Percentiles rank a stretch among this genome's conserved stretches.
phyloP scores from a whole-genome alignment of 768 basidiomycete genomes.

The Tulasnella calospora region DNA sequence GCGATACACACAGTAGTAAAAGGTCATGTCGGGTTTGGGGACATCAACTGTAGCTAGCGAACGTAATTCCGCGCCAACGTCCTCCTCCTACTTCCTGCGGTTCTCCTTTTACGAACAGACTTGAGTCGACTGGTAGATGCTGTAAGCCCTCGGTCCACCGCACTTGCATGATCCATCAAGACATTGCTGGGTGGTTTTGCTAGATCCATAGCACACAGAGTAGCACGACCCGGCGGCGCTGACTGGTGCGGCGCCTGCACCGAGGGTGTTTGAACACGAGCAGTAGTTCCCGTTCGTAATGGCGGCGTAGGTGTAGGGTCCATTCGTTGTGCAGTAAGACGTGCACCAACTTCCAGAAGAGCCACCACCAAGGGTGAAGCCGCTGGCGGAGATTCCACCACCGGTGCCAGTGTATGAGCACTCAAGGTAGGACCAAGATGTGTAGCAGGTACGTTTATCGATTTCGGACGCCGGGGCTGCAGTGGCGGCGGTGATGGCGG shows the following conservation, averaged over 20 bases:
- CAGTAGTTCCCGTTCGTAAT: background rate
- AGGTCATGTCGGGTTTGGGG: no score
- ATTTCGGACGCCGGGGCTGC: background rate
- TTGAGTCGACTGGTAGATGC: background rate
- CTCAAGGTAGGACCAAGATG: background rate
- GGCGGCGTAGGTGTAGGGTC: constrained; percentile 2
- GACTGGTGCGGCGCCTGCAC: background rate
- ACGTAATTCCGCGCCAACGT: background rate
- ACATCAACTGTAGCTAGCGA: no score
- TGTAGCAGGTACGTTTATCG: background rate
- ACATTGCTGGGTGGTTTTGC: background rate
- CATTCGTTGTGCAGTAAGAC: background rate
- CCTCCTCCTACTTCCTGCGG: background rate
- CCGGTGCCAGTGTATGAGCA: background rate
- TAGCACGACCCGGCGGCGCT: background rate
- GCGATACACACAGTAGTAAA: no score
- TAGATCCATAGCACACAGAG: background rate
- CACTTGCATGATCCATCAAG: background rate
- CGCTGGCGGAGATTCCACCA: background rate
- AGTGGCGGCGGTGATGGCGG: background rate
- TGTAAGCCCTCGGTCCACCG: background rate
- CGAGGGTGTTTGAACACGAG: background rate
- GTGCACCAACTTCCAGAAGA: background rate
- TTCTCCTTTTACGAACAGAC: background rate
- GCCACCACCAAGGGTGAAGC: background rate